Evolutionary conservation across 805 yeast genomes (phyloP).

Genomic region (Candida tibetensis): DNA sequence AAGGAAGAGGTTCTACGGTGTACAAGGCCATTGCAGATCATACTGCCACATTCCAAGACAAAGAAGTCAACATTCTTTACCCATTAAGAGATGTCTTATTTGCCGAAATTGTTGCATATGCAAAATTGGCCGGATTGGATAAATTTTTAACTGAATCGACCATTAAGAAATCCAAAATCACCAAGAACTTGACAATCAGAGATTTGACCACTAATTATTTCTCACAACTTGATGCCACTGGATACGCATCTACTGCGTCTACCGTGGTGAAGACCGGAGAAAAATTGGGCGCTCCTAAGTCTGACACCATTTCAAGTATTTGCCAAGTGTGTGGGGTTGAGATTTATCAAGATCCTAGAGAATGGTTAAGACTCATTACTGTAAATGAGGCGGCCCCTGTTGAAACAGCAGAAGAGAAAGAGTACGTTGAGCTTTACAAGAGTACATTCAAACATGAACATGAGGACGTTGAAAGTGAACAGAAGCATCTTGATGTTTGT

Average conservation of each 20-base stretch:
- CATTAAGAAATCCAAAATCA: slow-evolving; percentile 35
- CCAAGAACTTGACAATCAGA: slow-evolving; percentile 76
- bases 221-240: slow-evolving; percentile 60
- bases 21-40: slow-evolving; percentile 51
- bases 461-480: slow-evolving; percentile 11
- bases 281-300: slow-evolving; percentile 56
- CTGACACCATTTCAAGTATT: slow-evolving; percentile 11
- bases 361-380: slow-evolving; percentile 70
- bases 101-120: slow-evolving; percentile 63
- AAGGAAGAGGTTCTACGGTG: slow-evolving; percentile 78
- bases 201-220: slow-evolving; percentile 77
- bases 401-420: slow-evolving; percentile 36
- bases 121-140: slow-evolving; percentile 39
- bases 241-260: slow-evolving; percentile 84
- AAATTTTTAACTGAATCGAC: slow-evolving; percentile 23
- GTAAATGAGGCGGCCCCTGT: slow-evolving; percentile 54
- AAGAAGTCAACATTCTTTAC: slow-evolving; percentile 47
- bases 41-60: slow-evolving; percentile 23
- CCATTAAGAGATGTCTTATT: slow-evolving; percentile 76
- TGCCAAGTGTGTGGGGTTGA: slow-evolving; percentile 60
- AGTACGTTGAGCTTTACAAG: slow-evolving; percentile 20
- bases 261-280: slow-evolving; percentile 90
- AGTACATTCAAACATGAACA: slow-evolving; percentile 11
- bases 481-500: slow-evolving; percentile 45
- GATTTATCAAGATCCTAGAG: slow-evolving; percentile 55